Evolutionary conservation across 2,329 filamentous ascomycete genomes (phyloP).

Genomic region (Zarea fungicola): DNA sequence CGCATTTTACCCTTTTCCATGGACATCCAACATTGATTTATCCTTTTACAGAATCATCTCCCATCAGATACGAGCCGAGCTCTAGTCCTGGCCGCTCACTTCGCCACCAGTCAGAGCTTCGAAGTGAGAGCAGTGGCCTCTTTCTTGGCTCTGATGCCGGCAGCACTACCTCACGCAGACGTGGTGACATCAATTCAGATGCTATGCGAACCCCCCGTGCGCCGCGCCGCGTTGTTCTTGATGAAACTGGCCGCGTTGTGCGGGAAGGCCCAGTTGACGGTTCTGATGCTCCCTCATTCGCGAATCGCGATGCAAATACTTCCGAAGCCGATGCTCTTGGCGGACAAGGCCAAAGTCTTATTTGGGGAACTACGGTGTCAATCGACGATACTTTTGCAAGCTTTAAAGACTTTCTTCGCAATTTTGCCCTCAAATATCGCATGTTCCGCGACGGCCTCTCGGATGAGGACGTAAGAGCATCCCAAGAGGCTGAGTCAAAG

Average conservation of each 20-base stretch:
- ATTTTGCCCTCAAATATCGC: conserved; percentile 90
- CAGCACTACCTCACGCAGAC: conserved; percentile 50
- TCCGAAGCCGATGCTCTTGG: conserved; percentile 88
- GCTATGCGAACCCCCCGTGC: conserved; percentile 52
- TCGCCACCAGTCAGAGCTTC: conserved; percentile 63
- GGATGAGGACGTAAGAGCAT: conserved; percentile 64
- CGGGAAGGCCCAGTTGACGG: conserved; percentile 45
- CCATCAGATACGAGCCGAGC: conserved; percentile 84
- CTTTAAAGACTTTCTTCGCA: conserved; percentile 88
- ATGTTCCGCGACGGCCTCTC: conserved; percentile 84
- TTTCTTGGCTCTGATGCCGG: conserved; percentile 66
- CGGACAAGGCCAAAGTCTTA: conserved; percentile 73
- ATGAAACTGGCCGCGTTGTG: conserved; percentile 54
- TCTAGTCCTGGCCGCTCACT: conserved; percentile 72
- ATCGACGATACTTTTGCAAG: conserved; percentile 80
- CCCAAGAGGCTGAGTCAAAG: conserved; percentile 69
- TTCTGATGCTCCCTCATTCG: conserved; percentile 57
- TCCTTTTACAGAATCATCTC: conserved; percentile 69
- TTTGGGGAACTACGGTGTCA: conserved; percentile 97
- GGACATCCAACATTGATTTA: conserved; percentile 11
- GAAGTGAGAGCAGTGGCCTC: conserved; percentile 78
- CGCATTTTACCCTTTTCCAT: neutral
- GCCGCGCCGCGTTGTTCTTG: conserved; percentile 52
- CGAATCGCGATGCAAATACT: conserved; percentile 69
- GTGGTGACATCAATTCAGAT: conserved; percentile 86